Conservation (phyloP, 768 basidiomycete species). For the Phlegmacium glaucopus region DNA sequence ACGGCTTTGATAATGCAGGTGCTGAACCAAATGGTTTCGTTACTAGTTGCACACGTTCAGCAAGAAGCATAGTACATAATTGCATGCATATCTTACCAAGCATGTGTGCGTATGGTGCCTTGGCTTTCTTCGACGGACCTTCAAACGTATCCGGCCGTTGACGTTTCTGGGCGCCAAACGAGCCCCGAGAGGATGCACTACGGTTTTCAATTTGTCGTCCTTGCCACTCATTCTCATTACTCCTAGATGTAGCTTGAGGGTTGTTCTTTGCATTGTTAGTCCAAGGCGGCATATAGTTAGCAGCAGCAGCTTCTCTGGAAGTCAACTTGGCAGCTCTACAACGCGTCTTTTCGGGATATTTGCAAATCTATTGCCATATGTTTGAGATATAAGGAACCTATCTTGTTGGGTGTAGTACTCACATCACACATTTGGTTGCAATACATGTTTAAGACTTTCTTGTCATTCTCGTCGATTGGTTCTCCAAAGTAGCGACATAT, state of each 20-base stretch:
- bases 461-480: constrained; percentile 46
- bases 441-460: constrained; percentile 41
- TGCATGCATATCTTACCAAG: constrained; percentile 24
- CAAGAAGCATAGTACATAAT: no score
- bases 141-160: constrained; percentile 8
- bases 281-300: constrained; percentile 16
- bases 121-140: constrained; percentile 28
- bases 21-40: constrained; percentile 46
- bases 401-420: constrained; percentile 16
- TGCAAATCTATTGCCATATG: constrained; percentile 56
- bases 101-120: constrained; percentile 25
- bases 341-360: constrained; percentile 65
- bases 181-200: background rate
- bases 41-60: constrained; percentile 17
- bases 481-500: constrained; percentile 86
- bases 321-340: constrained; percentile 49
- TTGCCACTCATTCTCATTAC: constrained; percentile 6
- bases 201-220: background rate
- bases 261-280: constrained; percentile 1
- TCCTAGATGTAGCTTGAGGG: background rate
- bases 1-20: constrained; percentile 43
- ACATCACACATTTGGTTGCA: constrained; percentile 85
- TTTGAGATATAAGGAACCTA: background rate
- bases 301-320: constrained; percentile 25
- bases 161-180: constrained; percentile 15